Evolutionary conservation across 2,329 filamentous ascomycete genomes (phyloP).

Genomic region (Leptographium flavum): DNA sequence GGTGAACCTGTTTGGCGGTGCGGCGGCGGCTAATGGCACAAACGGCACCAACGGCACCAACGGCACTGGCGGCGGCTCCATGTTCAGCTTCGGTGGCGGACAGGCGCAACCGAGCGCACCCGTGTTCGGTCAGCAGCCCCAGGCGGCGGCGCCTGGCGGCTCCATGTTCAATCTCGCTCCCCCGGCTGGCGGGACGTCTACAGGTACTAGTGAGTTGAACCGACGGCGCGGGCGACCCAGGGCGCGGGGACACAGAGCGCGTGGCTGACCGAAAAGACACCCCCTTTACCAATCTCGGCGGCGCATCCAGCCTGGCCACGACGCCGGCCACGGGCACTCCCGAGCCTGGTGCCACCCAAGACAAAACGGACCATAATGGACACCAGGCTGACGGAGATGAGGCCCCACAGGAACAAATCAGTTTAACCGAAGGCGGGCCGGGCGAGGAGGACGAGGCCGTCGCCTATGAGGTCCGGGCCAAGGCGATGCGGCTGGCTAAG

Average conservation of each 20-base stretch:
- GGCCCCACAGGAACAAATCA: constrained; percentile 53
- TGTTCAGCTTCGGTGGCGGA: constrained; percentile 20
- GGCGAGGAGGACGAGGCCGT: constrained; percentile 61
- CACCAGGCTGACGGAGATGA: constrained; percentile 36
- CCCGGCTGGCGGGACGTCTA: constrained; percentile 22
- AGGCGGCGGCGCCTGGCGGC: constrained; percentile 12
- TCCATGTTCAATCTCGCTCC: constrained; percentile 19
- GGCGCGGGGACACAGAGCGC: no score
- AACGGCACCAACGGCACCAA: constrained; percentile 3
- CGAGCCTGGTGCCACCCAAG: constrained; percentile 35
- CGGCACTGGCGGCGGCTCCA: background rate
- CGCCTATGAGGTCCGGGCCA: constrained; percentile 56
- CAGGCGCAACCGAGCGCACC: constrained; percentile 16
- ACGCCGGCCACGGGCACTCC: constrained; percentile 45
- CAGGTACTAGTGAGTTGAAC: constrained; percentile 26
- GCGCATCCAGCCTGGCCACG: constrained; percentile 45
- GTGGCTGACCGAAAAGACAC: constrained; percentile 25
- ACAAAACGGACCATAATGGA: constrained; percentile 24
- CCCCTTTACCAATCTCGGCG: constrained; percentile 37
- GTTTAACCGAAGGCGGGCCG: constrained; percentile 50
- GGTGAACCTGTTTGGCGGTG: constrained; percentile 17
- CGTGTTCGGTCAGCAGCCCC: constrained; percentile 16
- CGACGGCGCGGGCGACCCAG: background rate
- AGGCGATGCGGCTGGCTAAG: constrained; percentile 47
- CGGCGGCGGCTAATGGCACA: constrained; percentile 4